Percentiles rank a stretch among this genome's conserved stretches.
Evolutionary conservation across 169 alveolate genomes (phyloP).

Genomic region (Cyclospora cayetanensis): DNA sequence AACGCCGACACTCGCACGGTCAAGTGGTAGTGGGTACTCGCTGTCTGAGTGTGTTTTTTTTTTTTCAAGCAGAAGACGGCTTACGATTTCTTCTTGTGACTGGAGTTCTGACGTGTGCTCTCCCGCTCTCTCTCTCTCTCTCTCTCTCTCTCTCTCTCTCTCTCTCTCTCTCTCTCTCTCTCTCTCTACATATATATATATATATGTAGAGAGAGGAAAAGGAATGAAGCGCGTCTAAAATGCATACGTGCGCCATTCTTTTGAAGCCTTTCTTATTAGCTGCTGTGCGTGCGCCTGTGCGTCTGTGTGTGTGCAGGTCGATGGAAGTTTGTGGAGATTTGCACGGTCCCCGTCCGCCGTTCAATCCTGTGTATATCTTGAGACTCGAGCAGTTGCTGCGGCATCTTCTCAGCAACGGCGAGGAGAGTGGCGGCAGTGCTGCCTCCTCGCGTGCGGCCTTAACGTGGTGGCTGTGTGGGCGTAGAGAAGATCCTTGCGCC

Average conservation of each 20-base stretch:
- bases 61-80: too few species aligned
- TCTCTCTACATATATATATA: too few species aligned
- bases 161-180: background rate
- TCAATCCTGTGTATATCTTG: slow-evolving; percentile 57
- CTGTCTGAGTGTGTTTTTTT: too few species aligned
- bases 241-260: background rate
- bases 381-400: slow-evolving; percentile 20
- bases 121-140: too few species aligned
- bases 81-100: too few species aligned
- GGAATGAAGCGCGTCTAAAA: background rate
- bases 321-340: slow-evolving; percentile 68
- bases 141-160: background rate
- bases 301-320: background rate
- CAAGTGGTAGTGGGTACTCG: too few species aligned
- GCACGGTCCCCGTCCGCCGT: slow-evolving; percentile 34
- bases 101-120: background rate
- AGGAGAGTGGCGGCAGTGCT: slow-evolving; percentile 6
- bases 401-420: slow-evolving; percentile 31
- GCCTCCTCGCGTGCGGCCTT: background rate
- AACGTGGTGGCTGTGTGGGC: background rate
- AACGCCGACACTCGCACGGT: too few species aligned
- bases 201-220: too few species aligned
- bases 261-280: background rate
- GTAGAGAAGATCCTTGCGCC: slow-evolving; percentile 7
- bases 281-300: background rate